A percentile compares a stretch with the other conserved stretches of the same genome.
Conservation (phyloP, 306 rosid species). For the Trichosanthes truncata region DNA sequence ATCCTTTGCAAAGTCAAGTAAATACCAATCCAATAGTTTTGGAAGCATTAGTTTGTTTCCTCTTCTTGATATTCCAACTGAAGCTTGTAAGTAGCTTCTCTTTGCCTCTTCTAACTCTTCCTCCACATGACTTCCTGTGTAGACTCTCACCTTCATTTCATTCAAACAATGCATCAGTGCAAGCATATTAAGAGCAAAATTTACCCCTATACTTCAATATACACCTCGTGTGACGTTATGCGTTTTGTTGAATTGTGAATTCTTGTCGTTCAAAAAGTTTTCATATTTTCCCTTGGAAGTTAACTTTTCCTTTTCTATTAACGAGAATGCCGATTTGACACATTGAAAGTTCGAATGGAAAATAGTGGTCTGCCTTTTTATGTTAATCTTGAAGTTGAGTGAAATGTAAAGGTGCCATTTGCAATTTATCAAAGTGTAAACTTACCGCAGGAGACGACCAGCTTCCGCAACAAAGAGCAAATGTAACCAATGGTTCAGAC, state of each 20-base stretch:
- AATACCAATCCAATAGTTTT: slow-evolving; percentile 76
- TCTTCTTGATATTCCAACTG: slow-evolving; percentile 47
- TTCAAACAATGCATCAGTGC: not conserved
- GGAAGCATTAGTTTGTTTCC: slow-evolving; percentile 52
- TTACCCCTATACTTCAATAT: not conserved
- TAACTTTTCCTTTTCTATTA: no score
- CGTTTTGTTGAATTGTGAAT: no score
- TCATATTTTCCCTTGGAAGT: no score
- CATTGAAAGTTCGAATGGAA: not conserved
- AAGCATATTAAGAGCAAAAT: not conserved
- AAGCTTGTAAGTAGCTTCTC: slow-evolving; percentile 57
- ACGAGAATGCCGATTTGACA: no score
- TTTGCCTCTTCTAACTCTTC: slow-evolving; percentile 71
- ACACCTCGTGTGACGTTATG: no score
- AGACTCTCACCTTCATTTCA: slow-evolving; percentile 60
- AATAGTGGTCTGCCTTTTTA: not conserved
- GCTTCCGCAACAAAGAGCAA: slow-evolving; percentile 93
- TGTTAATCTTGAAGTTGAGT: no score
- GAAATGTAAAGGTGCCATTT: no score
- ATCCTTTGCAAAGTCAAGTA: slow-evolving; percentile 82
- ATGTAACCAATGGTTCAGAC: slow-evolving; percentile 89
- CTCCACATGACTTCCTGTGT: slow-evolving; percentile 53
- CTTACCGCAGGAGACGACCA: slow-evolving; percentile 97
- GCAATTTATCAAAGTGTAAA: not conserved
- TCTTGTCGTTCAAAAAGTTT: no score